Conservation (phyloP, 495 filamentous ascomycete genomes). For the Podospora appendiculata region DNA sequence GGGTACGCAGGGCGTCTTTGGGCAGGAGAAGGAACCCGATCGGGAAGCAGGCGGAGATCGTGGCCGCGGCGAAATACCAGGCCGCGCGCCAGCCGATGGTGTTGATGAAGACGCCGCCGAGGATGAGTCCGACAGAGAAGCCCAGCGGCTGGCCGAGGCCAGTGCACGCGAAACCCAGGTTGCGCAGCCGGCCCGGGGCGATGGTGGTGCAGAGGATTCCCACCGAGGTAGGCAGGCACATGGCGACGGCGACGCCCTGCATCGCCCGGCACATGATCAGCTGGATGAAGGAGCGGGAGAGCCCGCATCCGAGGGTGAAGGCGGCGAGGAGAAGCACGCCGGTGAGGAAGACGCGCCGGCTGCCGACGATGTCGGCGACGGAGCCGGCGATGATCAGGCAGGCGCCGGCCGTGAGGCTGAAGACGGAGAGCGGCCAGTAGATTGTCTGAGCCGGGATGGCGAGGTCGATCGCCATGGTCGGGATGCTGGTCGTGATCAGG, state of each 20-base stretch:
- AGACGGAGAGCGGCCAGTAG: slow-evolving; percentile 44
- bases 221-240: slow-evolving; percentile 46
- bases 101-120: slow-evolving; percentile 45
- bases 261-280: slow-evolving; percentile 47
- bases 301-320: slow-evolving; percentile 36
- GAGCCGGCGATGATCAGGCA: slow-evolving; percentile 42
- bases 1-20: not conserved
- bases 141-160: slow-evolving; percentile 45
- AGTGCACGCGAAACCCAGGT: slow-evolving; percentile 43
- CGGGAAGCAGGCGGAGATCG: not conserved
- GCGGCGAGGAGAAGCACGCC: slow-evolving; percentile 35
- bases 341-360: slow-evolving; percentile 31
- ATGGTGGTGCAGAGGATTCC: slow-evolving; percentile 32
- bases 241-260: slow-evolving; percentile 40
- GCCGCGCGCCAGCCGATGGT: slow-evolving; percentile 9
- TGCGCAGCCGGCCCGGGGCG: slow-evolving; percentile 32
- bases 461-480: slow-evolving; percentile 39
- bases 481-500: slow-evolving; percentile 29
- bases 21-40: not conserved
- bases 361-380: slow-evolving; percentile 47
- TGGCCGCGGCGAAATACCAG: slow-evolving; percentile 8
- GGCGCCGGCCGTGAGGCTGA: slow-evolving; percentile 34
- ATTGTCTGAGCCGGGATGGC: slow-evolving; percentile 11
- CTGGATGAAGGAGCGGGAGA: slow-evolving; percentile 34
- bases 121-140: slow-evolving; percentile 45